Evolutionary conservation across 225 moss, liverwort and hornwort species (phyloP).

Genomic region (Bryum argenteum): DNA sequence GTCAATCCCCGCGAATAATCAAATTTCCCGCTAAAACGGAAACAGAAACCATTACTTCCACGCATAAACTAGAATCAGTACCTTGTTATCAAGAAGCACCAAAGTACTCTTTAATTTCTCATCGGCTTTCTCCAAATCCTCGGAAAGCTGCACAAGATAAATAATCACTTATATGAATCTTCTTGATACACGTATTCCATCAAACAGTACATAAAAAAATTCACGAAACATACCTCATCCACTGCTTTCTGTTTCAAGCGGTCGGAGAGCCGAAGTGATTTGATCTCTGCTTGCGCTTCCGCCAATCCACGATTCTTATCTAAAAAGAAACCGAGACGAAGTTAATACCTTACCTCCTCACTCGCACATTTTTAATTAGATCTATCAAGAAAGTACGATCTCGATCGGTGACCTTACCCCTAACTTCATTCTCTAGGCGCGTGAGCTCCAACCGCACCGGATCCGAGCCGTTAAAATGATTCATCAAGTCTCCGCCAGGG

Average conservation of each 20-base stretch:
- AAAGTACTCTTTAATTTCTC: conserved; percentile 48
- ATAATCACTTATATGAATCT: conserved; percentile 7
- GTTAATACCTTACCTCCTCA: conserved; percentile 25
- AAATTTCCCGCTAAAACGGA: neutral
- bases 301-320: conserved; percentile 64
- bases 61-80: conserved; percentile 18
- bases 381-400: conserved; percentile 29
- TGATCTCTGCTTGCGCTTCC: conserved; percentile 69
- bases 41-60: conserved; percentile 4
- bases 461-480: conserved; percentile 97
- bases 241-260: conserved; percentile 66
- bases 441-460: conserved; percentile 98
- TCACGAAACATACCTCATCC: conserved; percentile 46
- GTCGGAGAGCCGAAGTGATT: conserved; percentile 64
- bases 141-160: conserved; percentile 58
- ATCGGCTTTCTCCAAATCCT: conserved; percentile 64
- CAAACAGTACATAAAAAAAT: neutral
- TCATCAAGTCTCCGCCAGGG: conserved; percentile 83
- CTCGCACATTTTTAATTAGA: conserved; percentile 20
- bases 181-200: neutral
- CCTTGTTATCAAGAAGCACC: conserved; percentile 63
- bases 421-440: conserved; percentile 94
- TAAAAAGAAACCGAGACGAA: conserved; percentile 35
- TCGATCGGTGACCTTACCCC: conserved; percentile 61
- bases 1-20: conserved; percentile 23